A percentile compares a stretch with the other conserved stretches of the same genome.
These are phyloP conservation scores for Zalaria sp. DNA, from an alignment of 2,329 filamentous ascomycete species.

Conservation along the genomic window DNA sequence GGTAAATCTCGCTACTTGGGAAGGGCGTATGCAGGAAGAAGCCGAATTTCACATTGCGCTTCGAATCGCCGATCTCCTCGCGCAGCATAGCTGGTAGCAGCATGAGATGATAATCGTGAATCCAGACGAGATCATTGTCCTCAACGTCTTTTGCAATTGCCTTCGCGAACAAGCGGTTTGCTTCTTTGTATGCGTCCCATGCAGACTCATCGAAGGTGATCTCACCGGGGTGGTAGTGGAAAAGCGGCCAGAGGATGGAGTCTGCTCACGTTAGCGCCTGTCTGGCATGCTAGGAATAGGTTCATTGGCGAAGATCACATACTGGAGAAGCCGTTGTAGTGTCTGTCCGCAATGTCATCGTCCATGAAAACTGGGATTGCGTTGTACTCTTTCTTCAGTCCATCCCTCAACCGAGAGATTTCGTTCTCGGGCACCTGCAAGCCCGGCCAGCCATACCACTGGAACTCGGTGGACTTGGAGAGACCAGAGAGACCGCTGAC, in stretches of 20 bases:
- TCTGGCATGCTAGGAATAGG: conserved; percentile 1
- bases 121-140: conserved; percentile 92
- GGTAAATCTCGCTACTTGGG: conserved; percentile 91
- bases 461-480: conserved; percentile 83
- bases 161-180: conserved; percentile 84
- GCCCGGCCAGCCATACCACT: conserved; percentile 98
- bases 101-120: conserved; percentile 98
- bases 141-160: conserved; percentile 74
- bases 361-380: conserved; percentile 88
- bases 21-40: conserved; percentile 98
- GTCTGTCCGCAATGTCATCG: conserved; percentile 81
- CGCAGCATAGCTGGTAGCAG: conserved; percentile 89
- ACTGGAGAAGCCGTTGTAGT: conserved; percentile 99
- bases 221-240: conserved; percentile 97
- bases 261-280: conserved; percentile 36
- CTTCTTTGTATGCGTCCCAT: conserved; percentile 86
- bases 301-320: conserved; percentile 20
- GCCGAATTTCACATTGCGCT: conserved; percentile 80
- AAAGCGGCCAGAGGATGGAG: conserved; percentile 94
- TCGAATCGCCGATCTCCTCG: conserved; percentile 57
- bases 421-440: conserved; percentile 81
- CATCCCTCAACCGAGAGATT: conserved; percentile 56
- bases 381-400: conserved; percentile 74
- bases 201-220: conserved; percentile 94
- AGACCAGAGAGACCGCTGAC: conserved; percentile 87